Conservation (phyloP, 441 rosid species). For the Syzygium malaccense region DNA sequence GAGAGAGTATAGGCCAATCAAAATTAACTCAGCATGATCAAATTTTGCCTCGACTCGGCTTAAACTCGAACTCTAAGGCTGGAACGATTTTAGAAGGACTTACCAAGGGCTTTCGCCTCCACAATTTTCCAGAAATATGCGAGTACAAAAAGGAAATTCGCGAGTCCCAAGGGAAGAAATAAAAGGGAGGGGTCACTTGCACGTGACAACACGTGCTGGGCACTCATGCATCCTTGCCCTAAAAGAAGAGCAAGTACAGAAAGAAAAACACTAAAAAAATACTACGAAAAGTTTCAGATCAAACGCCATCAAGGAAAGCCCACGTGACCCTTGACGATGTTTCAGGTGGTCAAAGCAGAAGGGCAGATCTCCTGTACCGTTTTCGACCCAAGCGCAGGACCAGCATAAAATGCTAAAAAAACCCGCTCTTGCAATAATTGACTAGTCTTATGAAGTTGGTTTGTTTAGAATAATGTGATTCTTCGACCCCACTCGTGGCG, state of each 20-base stretch:
- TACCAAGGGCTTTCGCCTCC: not conserved
- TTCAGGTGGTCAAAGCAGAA: not conserved
- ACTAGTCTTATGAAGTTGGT: not conserved
- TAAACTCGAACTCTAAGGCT: not conserved
- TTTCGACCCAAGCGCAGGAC: not conserved
- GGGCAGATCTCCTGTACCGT: not conserved
- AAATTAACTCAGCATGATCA: not conserved
- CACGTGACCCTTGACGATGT: not conserved
- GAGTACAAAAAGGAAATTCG: not conserved
- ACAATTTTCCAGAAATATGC: not conserved
- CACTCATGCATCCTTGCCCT: not conserved
- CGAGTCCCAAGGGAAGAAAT: not conserved
- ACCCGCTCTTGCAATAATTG: not conserved
- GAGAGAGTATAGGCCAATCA: not conserved
- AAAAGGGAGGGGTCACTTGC: conserved; percentile 1
- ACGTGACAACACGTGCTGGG: conserved; percentile 28
- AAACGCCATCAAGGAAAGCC: not conserved
- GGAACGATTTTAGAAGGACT: not conserved
- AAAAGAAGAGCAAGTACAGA: not conserved
- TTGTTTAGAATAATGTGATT: not conserved
- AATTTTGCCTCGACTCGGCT: not conserved
- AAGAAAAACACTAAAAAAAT: not conserved
- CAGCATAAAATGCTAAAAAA: not conserved
- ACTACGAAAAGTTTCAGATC: not conserved
- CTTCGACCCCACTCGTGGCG: not conserved